A percentile compares a stretch with the other conserved stretches of the same genome.
These are phyloP conservation scores for Xylaria castorea DNA, from an alignment of 495 filamentous ascomycete species.

Conservation along the genomic window DNA sequence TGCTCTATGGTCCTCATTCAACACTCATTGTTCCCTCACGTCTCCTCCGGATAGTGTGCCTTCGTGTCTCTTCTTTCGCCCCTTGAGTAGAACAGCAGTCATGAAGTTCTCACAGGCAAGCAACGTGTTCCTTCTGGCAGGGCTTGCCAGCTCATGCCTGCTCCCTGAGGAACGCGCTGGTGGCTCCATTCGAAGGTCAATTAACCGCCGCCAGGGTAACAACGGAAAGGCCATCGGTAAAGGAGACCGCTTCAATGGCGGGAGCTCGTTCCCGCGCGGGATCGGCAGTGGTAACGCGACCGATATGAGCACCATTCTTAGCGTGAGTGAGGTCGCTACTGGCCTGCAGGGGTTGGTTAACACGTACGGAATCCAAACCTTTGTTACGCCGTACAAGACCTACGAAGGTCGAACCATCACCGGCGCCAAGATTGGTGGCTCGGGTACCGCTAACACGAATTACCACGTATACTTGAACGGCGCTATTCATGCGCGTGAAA, in stretches of 20 bases:
- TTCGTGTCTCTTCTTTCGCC: background rate
- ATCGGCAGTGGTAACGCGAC: slow-evolving; percentile 38
- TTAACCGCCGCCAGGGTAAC: slow-evolving; percentile 29
- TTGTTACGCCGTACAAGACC: slow-evolving; percentile 43
- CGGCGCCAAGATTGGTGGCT: slow-evolving; percentile 38
- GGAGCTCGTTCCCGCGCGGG: slow-evolving; percentile 38
- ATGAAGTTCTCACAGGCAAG: slow-evolving; percentile 27
- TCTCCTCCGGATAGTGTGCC: background rate
- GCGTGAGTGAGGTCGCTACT: slow-evolving; percentile 42
- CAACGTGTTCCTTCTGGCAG: slow-evolving; percentile 19
- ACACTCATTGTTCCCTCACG: background rate
- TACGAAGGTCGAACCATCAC: slow-evolving; percentile 39
- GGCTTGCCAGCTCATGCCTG: slow-evolving; percentile 26
- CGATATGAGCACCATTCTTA: slow-evolving; percentile 38
- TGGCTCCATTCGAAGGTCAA: slow-evolving; percentile 17
- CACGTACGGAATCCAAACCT: slow-evolving; percentile 38
- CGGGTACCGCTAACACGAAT: slow-evolving; percentile 26
- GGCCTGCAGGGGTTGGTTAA: slow-evolving; percentile 42
- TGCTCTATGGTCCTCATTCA: background rate
- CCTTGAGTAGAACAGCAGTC: background rate
- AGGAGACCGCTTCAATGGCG: slow-evolving; percentile 41
- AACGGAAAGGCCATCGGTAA: slow-evolving; percentile 38
- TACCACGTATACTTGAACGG: slow-evolving; percentile 45
- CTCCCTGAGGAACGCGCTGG: slow-evolving; percentile 30
- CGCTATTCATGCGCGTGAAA: slow-evolving; percentile 47